Conservation (phyloP, 129 eudicot genomes). For the Pulicaria dysenterica region DNA sequence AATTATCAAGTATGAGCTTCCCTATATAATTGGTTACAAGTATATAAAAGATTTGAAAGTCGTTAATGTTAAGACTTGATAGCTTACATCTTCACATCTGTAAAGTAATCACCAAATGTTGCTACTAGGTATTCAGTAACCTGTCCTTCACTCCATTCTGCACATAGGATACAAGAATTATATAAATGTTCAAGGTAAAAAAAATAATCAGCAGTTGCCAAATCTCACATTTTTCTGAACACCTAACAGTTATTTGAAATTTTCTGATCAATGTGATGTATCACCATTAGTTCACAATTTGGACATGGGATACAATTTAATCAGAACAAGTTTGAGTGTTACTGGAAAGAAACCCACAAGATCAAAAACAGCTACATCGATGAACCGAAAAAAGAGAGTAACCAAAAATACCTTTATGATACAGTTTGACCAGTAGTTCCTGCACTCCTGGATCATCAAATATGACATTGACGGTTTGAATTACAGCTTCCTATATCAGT, state of each 20-base stretch:
- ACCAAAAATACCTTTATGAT: slow-evolving; percentile 62
- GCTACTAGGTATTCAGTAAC: slow-evolving; percentile 96
- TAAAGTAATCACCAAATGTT: slow-evolving; percentile 88
- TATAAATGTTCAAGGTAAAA: not conserved
- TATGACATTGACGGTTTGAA: slow-evolving; percentile 85
- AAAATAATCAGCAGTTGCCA: too few species aligned
- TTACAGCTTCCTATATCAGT: slow-evolving; percentile 73
- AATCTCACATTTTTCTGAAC: too few species aligned
- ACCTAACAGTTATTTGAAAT: too few species aligned
- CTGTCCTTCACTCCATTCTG: slow-evolving; percentile 99
- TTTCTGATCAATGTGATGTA: too few species aligned
- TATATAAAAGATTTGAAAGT: not conserved
- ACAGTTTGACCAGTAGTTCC: slow-evolving; percentile 86
- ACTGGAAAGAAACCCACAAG: too few species aligned
- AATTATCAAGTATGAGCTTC: not conserved
- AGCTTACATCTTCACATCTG: slow-evolving; percentile 90
- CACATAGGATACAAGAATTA: not conserved
- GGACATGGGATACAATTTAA: too few species aligned
- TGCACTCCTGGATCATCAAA: slow-evolving; percentile 99
- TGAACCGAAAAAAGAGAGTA: not conserved
- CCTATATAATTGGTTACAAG: too few species aligned
- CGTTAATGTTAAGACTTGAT: not conserved
- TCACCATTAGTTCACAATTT: too few species aligned
- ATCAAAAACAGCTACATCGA: too few species aligned
- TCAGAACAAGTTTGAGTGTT: too few species aligned